These are phyloP conservation scores for Oryza longistaminata DNA, from an alignment of 176 grass and related monocot genomes.

Conservation along the genomic window DNA sequence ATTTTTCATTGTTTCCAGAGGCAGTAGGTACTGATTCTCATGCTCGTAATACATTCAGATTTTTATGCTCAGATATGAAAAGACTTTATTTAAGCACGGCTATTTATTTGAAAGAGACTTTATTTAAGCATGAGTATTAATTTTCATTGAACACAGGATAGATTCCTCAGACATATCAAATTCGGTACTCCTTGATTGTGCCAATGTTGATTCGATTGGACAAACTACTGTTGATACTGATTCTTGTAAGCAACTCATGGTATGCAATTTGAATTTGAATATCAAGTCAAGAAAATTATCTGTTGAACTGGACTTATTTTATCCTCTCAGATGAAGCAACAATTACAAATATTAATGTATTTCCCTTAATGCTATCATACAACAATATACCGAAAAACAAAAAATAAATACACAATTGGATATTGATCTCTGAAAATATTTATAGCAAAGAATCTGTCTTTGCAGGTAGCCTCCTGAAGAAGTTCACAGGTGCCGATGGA, in stretches of 20 bases:
- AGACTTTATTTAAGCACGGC: not conserved
- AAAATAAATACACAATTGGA: conserved; percentile 27
- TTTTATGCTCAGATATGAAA: not conserved
- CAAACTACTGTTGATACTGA: conserved; percentile 9
- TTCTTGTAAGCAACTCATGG: conserved; percentile 5
- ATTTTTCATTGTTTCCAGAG: not conserved
- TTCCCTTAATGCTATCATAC: conserved; percentile 30
- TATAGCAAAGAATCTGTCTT: conserved; percentile 84
- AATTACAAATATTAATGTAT: conserved; percentile 23
- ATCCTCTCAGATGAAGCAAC: conserved; percentile 3
- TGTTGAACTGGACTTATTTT: conserved; percentile 17
- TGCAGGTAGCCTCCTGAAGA: conserved; percentile 89
- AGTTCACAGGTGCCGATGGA: conserved; percentile 60
- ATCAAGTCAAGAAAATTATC: conserved; percentile 15
- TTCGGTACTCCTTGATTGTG: not conserved
- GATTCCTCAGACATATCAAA: not conserved
- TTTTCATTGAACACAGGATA: conserved; percentile 18
- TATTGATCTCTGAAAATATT: conserved; percentile 28
- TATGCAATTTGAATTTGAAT: conserved; percentile 22
- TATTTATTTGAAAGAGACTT: conserved; percentile 7
- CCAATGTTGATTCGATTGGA: conserved; percentile 12
- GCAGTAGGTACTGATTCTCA: conserved; percentile 28
- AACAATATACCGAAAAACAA: conserved; percentile 31
- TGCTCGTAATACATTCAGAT: not conserved
- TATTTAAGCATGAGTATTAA: conserved; percentile 4